These are phyloP conservation scores for Phaeolepiota aurea DNA, from an alignment of 768 basidiomycete genomes.

Conservation along the genomic window DNA sequence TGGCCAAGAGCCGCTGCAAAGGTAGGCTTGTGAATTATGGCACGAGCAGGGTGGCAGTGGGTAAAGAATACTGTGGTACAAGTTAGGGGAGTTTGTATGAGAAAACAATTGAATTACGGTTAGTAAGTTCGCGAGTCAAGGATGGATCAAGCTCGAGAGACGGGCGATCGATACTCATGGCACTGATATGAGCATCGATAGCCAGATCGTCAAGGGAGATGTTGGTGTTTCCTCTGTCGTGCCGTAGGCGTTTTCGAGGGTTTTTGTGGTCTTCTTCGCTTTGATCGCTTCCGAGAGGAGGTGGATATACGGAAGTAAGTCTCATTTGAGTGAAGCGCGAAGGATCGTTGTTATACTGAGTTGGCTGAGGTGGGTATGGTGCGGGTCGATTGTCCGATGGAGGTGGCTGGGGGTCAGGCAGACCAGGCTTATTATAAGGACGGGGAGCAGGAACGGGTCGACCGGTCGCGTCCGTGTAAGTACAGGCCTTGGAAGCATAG, in stretches of 20 bases:
- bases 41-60: conserved; percentile 69
- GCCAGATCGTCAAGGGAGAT: conserved; percentile 28
- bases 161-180: conserved; percentile 31
- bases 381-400: conserved; percentile 13
- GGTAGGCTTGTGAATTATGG: conserved; percentile 72
- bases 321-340: conserved; percentile 16
- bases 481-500: conserved; percentile 74
- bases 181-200: conserved; percentile 28
- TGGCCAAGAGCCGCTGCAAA: conserved; percentile 61
- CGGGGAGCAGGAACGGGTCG: conserved; percentile 72
- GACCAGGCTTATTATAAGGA: conserved; percentile 26
- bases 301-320: conserved; percentile 10
- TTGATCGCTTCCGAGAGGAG: conserved; percentile 15
- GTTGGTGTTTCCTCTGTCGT: conserved; percentile 26
- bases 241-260: conserved; percentile 43
- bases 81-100: conserved; percentile 8
- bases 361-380: conserved; percentile 8
- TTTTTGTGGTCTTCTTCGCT: conserved; percentile 32
- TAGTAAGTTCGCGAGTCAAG: conserved; percentile 66
- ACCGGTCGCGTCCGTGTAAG: conserved; percentile 74
- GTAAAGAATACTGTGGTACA: conserved; percentile 63
- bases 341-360: conserved; percentile 4
- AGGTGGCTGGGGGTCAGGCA: conserved; percentile 24
- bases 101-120: conserved; percentile 31
- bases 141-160: conserved; percentile 46